Evolutionary conservation across 108 stramenopile species (phyloP).

Genomic region (Epipyxis sp.): DNA sequence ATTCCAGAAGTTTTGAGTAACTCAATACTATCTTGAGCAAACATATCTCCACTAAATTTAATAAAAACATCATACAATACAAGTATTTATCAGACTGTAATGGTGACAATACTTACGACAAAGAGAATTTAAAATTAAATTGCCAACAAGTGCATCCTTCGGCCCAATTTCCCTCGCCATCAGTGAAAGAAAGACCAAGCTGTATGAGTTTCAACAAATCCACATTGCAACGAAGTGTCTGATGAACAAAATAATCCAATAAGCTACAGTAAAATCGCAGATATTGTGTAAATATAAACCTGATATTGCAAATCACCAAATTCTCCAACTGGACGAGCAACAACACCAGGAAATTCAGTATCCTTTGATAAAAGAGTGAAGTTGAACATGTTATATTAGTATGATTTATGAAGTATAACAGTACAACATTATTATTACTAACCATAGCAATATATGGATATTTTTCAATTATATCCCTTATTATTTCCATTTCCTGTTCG

Average conservation of each 20-base stretch:
- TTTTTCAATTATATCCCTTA: slow-evolving; percentile 82
- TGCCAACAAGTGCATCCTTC: slow-evolving; percentile 95
- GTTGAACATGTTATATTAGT: background rate
- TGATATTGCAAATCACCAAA: slow-evolving; percentile 88
- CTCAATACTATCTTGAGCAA: slow-evolving; percentile 96
- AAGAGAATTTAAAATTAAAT: slow-evolving; percentile 93
- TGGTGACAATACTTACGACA: background rate
- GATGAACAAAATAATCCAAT: slow-evolving; percentile 24
- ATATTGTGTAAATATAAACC: background rate
- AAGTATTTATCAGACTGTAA: background rate
- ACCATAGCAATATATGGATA: slow-evolving; percentile 97
- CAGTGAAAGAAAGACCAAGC: slow-evolving; percentile 86
- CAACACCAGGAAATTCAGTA: slow-evolving; percentile 96
- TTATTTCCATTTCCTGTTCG: slow-evolving; percentile 74
- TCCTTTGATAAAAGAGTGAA: slow-evolving; percentile 39
- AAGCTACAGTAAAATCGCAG: background rate
- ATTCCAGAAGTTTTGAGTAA: slow-evolving; percentile 87
- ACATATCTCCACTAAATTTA: slow-evolving; percentile 77
- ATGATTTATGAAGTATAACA: slow-evolving; percentile 20
- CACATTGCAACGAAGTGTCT: slow-evolving; percentile 94
- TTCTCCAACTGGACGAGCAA: slow-evolving; percentile 93
- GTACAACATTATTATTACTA: background rate
- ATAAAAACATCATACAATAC: slow-evolving; percentile 34
- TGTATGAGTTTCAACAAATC: slow-evolving; percentile 97
- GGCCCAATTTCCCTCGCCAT: slow-evolving; percentile 83